Conservation (phyloP, 176 grass and related monocot species). For the Ensete glaucum region DNA sequence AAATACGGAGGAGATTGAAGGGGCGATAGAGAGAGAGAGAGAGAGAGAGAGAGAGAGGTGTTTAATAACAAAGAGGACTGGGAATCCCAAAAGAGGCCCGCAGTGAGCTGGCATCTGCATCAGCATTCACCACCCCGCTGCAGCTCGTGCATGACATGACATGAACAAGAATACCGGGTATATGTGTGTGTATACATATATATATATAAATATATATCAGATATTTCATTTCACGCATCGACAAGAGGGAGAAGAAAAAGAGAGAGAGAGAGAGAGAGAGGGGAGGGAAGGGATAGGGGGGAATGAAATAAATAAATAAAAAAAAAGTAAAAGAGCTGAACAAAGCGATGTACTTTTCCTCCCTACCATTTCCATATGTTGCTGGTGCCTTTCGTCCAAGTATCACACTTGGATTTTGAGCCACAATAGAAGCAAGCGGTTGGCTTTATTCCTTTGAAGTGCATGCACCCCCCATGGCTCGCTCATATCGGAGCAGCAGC, state of each 20-base stretch:
- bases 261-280: too few relatives aligned
- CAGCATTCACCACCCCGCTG: not conserved
- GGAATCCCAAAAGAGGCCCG: slow-evolving; percentile 9
- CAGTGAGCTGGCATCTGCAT: not conserved
- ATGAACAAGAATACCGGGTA: not conserved
- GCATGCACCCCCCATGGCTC: too few relatives aligned
- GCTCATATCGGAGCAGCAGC: not conserved
- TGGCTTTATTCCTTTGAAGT: not conserved
- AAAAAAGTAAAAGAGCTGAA: too few relatives aligned
- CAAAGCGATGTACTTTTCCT: not conserved
- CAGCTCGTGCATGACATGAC: slow-evolving; percentile 25
- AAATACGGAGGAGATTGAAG: not conserved
- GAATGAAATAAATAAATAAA: too few relatives aligned
- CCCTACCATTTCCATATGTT: not conserved
- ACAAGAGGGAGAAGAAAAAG: too few relatives aligned
- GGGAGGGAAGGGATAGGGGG: too few relatives aligned
- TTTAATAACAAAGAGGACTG: not conserved
- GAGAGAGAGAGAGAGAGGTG: not conserved
- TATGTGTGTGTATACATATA: not conserved
- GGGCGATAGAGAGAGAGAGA: not conserved
- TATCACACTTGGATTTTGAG: slow-evolving; percentile 11
- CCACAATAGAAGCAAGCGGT: not conserved
- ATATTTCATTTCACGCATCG: too few relatives aligned
- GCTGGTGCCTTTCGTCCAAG: not conserved
- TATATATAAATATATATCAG: too few relatives aligned